Percentiles rank a stretch among this genome's conserved stretches.
These are phyloP conservation scores for Mrakia blollopis DNA, from an alignment of 768 basidiomycete genomes.

Conservation along the genomic window DNA sequence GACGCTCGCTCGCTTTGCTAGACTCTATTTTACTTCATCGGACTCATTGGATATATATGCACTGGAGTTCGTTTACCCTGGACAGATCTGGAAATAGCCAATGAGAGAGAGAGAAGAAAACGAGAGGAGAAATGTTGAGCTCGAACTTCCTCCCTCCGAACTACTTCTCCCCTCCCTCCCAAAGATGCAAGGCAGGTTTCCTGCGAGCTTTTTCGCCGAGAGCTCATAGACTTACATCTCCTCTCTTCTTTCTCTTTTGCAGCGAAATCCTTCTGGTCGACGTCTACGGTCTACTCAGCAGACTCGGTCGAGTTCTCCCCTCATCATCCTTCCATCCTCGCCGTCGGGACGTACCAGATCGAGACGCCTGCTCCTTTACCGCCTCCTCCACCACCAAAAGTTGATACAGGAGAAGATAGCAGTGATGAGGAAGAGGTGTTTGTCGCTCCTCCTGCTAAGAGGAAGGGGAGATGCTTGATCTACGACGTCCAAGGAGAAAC, in stretches of 20 bases:
- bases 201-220: background rate
- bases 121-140: background rate
- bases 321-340: constrained; percentile 60
- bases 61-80: no score
- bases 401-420: constrained; percentile 31
- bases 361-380: constrained; percentile 38
- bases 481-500: constrained; percentile 45
- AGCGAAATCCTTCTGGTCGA: constrained; percentile 40
- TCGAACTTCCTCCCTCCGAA: background rate
- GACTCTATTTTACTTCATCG: no score
- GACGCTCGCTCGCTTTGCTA: no score
- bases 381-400: background rate
- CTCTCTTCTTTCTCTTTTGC: background rate
- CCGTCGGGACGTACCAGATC: constrained; percentile 88
- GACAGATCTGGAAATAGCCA: no score
- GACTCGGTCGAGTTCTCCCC: constrained; percentile 92
- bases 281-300: constrained; percentile 76
- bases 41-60: no score
- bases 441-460: constrained; percentile 34
- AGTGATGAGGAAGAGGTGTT: constrained; percentile 33
- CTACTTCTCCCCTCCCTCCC: background rate
- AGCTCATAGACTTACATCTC: background rate
- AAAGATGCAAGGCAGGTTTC: background rate
- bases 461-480: constrained; percentile 70
- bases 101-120: no score